These are phyloP conservation scores for Paraphaeosphaeria sporulosa DNA, from an alignment of 2,329 filamentous ascomycete species.

Conservation along the genomic window DNA sequence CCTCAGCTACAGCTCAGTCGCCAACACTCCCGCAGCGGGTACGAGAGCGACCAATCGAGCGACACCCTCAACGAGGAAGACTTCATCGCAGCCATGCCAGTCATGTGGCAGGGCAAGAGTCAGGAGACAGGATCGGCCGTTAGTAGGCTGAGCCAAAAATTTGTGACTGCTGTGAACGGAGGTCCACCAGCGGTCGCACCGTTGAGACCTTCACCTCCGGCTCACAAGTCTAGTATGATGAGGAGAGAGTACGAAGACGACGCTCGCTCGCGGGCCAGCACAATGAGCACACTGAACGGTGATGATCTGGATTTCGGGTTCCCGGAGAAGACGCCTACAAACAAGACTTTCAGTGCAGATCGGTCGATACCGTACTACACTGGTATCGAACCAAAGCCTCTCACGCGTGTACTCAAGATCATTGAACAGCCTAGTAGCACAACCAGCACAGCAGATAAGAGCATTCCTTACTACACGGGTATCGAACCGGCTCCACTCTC, in stretches of 20 bases:
- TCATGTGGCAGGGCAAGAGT: constrained; percentile 37
- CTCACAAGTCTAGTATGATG: constrained; percentile 1
- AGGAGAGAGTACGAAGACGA: constrained; percentile 37
- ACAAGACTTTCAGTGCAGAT: constrained; percentile 1
- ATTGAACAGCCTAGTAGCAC: neutral
- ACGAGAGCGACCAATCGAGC: constrained; percentile 44
- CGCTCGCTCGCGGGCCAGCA: constrained; percentile 41
- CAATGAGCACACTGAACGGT: constrained; percentile 44
- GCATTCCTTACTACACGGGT: constrained; percentile 3
- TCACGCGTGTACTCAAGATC: neutral
- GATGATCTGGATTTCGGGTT: constrained; percentile 39
- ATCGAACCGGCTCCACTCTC: constrained; percentile 6
- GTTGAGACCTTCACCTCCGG: constrained; percentile 13
- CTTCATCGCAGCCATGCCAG: constrained; percentile 28
- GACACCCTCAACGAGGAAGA: constrained; percentile 41
- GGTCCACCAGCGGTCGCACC: constrained; percentile 16
- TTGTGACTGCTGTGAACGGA: constrained; percentile 18
- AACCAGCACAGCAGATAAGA: neutral
- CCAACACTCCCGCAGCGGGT: constrained; percentile 27
- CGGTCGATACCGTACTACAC: constrained; percentile 6
- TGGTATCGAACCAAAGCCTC: neutral
- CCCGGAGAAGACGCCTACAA: constrained; percentile 37
- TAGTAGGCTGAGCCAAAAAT: constrained; percentile 36
- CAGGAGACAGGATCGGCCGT: constrained; percentile 30
- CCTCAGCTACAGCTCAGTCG: constrained; percentile 31